Evolutionary conservation across 176 grass and related monocot species (phyloP), one percentile per base, ranked within the genome.

Genomic region (Eleusine coracana): DNA sequence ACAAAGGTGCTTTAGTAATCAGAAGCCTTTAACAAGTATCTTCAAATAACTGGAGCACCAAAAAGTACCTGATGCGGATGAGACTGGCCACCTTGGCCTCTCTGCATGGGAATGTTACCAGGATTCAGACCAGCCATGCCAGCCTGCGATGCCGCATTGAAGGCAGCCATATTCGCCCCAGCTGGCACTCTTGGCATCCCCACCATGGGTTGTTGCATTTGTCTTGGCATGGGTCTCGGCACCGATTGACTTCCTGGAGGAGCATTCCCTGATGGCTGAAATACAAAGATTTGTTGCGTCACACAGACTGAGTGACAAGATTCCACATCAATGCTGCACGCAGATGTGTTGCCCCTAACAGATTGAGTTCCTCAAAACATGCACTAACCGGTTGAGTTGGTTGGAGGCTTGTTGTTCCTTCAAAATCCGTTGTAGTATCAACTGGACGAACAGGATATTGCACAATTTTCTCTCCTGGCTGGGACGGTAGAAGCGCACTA

Each of bases 381-480:
- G 62, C 16, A 77, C 7, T 68, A 49, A 73, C 93, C 83, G 85
- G 87, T 79, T 98, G 96, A 90, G 84, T 88, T 86, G 93, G 89
- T 88, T 98, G 93, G 86, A 98, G 88, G 66, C 87, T 91, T 63
- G 91, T 85, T 36, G 96, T 98, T 85, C 96, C 96, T 91, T 98
- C 96, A 80, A 98, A 98, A 85, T 98, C 96, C 31, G 91, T 93
- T 84, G 89, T 85, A 28, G 91, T 93, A 77, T 98, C 96, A 71
- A 98, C 96, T 13, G 96, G 96, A 85, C 96, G 96, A 80, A 89
- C 74, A 88, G 93, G 93, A 70, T 98, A 98, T 50, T 46, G 21
- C 37, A 98, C 91, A 82, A 82, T 77, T 90, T 93, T 98, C 28
- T 98, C 96, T 58, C 87, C 92, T 78, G 91, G 91, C 70, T 96